Base-by-base conservation (phyloP, 208 protist species). In the Trypanosoma melophagium region DNA sequence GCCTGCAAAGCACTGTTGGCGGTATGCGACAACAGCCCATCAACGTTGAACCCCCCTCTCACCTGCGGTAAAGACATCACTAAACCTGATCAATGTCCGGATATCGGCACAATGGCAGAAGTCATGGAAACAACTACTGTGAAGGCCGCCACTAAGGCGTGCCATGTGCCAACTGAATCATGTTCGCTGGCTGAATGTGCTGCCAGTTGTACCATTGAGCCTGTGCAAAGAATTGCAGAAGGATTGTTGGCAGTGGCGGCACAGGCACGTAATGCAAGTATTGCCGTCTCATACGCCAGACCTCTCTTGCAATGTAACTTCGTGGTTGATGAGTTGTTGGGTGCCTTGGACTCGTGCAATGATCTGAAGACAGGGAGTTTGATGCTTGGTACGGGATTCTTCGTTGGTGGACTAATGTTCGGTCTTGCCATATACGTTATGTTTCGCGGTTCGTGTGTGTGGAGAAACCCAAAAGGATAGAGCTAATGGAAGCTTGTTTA, bases 321-420 rank as follows among this genome's bases (percentile, higher is more conserved):
- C 67, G 77, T 93, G 44, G 74, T 91, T 22, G 87, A 91, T 72
- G 77, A 72, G 35, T 5, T 84, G 7, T 56, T 75, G 42, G 80
- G 60, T 49, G 76, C 74, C 7, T 58, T 90, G 10, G 80, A 12
- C 7, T 52, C 17, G 2, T 66, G 60, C 55, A 44, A 55, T 51
- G 60, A 55, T 38, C 19, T 66, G 1, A 38, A 52, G 12, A 24
- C 7, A n/a, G 24, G 45, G 21, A 14, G 4, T 21, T 17, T 42
- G 51, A 89, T 91, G 80, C 61, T 90, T 7, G 85, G 71, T 47
- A 56, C 60, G 21, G 84, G 84, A 50, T 91, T 90, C 76, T 91
- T 93, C 69, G 69, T 91, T 19, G 87, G 84, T 16, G 52, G 82
- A 8, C 63, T 93, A 28, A 91, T 87, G 76, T 93, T 87, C 56